These are phyloP conservation scores for Zoysia pacifica DNA, from an alignment of 176 grass and related monocot species.

Conservation along the genomic window DNA sequence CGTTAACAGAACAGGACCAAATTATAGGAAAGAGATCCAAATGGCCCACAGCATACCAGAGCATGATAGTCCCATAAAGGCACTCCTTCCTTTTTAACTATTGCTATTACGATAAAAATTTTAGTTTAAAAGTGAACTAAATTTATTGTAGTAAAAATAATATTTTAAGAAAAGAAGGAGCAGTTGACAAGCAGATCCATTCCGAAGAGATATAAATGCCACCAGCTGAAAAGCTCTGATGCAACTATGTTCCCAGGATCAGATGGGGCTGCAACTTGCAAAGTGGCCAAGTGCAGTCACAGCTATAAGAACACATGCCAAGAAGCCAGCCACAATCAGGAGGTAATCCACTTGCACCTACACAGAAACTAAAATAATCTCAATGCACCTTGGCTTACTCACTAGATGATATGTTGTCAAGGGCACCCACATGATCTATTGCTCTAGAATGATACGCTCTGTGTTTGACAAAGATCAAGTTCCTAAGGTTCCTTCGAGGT, in stretches of 20 bases:
- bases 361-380: background rate
- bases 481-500: background rate
- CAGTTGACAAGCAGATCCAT: background rate
- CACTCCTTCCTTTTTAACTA: background rate
- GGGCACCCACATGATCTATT: background rate
- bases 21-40: background rate
- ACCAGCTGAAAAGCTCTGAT: background rate
- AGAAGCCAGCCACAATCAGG: background rate
- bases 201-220: background rate
- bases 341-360: slow-evolving; percentile 4
- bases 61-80: slow-evolving; percentile 8
- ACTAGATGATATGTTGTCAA: background rate
- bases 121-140: no score
- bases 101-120: no score
- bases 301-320: slow-evolving; percentile 19
- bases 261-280: slow-evolving; percentile 15
- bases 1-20: background rate
- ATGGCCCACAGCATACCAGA: background rate
- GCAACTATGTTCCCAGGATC: slow-evolving; percentile 3
- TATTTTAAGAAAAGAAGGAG: background rate
- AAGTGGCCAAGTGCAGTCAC: background rate
- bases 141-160: no score
- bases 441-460: slow-evolving; percentile 12
- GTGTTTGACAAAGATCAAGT: background rate
- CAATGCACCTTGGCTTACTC: background rate